Base-by-base conservation (phyloP, 495 filamentous ascomycete genomes). In the Daldinia bambusicola region DNA sequence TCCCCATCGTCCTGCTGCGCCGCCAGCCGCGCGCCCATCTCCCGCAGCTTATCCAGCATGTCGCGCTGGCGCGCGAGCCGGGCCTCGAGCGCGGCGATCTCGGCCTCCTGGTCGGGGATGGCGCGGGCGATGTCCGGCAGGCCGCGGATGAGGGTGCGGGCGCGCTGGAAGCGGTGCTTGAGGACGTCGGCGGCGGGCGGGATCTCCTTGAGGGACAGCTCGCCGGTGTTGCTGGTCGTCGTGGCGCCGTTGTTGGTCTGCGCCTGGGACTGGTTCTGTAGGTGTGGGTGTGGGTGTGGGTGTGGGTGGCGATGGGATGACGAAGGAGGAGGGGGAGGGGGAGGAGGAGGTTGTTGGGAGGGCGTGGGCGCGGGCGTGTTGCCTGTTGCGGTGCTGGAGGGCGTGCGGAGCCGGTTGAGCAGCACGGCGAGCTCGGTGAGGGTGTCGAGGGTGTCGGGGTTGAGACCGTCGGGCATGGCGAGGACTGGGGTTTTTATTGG, bases 401-500 rank as follows among this genome's bases (percentile, higher is more conserved):
- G 61, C 66, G 83, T 79, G 63, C 91, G 87, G 37, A 97, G 87
- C 43, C 90, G 91, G 63, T 89, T 83, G 51, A 98, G 86, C 71
- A 97, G 87, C 10, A 88, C 85, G 76, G 92, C 88, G 53, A 98
- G 86, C 55, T 93, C 87, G 57, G 95, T 93, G 55, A 98, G 84
- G 67, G 93, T 89, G 84, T 97, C 94, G 79, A 97, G 90, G 18
- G 89, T 89, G 82, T 87, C 83, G 61, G 87, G 77, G 76, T 88
- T 82, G 73, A 87, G 83, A 64, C 82, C 78, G 48, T 80, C 74
- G 59, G 84, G 82, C 59, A 80, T 77, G 38, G 79, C 75, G 68
- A 75, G 67, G 26, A 71, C 43, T 53, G 77, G 77, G 30, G 71
- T 38, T 40, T 43, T 48, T 26, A 34, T 2, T 26, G 61, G 34